Evolutionary conservation across 768 basidiomycete species (phyloP).

Genomic region (Nidula microcarpa): DNA sequence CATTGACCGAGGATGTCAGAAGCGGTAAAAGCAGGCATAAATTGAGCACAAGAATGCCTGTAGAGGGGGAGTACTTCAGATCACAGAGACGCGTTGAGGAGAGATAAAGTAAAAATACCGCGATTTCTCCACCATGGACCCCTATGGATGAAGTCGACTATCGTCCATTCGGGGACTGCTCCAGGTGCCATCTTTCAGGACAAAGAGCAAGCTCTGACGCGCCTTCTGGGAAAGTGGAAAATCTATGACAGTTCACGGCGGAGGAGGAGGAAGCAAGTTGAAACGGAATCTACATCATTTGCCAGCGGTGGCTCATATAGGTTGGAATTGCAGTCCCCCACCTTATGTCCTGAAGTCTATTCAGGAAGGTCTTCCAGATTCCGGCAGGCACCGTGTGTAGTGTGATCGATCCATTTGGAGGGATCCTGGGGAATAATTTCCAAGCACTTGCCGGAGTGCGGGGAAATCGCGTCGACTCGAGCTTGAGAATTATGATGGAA

Average conservation of each 20-base stretch:
- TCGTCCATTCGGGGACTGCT: slow-evolving; percentile 44
- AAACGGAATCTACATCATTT: neutral
- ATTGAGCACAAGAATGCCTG: slow-evolving; percentile 59
- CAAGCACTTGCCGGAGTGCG: neutral
- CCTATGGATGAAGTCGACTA: slow-evolving; percentile 56
- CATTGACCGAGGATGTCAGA: slow-evolving; percentile 64
- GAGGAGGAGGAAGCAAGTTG: too few relatives aligned
- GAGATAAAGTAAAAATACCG: slow-evolving; percentile 28
- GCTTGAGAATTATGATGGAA: too few relatives aligned
- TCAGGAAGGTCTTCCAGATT: neutral
- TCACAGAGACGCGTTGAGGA: neutral
- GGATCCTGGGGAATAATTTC: neutral
- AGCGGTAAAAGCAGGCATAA: slow-evolving; percentile 58
- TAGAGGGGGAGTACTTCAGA: neutral
- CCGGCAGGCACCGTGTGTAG: neutral
- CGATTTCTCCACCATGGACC: slow-evolving; percentile 62
- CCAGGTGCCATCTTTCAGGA: slow-evolving; percentile 10
- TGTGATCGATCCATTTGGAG: neutral
- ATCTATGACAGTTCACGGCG: neutral
- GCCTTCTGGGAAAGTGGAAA: neutral
- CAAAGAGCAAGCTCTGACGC: neutral
- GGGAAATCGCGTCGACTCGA: too few relatives aligned
- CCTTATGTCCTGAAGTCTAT: too few relatives aligned
- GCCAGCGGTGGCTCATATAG: neutral
- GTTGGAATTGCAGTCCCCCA: too few relatives aligned